A percentile compares a stretch with the other conserved stretches of the same genome.
Evolutionary conservation across 164 flowering plant species (phyloP).

Genomic region (Stephania japonica): DNA sequence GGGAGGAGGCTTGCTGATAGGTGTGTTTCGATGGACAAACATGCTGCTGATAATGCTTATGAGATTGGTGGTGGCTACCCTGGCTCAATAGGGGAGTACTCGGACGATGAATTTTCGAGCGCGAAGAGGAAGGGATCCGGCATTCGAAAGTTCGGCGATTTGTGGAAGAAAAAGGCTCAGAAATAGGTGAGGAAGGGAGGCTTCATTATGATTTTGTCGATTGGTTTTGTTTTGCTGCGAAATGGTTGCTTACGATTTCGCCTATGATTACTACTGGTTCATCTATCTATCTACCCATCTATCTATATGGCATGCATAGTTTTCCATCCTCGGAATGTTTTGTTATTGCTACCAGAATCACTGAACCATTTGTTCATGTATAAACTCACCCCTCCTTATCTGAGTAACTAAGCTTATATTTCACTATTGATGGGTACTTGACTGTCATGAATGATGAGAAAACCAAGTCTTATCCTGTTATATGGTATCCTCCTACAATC

Average conservation of each 20-base stretch:
- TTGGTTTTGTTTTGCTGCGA: background rate
- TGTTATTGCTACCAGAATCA: background rate
- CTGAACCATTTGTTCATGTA: background rate
- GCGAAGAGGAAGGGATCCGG: constrained; percentile 63
- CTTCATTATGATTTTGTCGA: background rate
- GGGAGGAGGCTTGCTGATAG: constrained; percentile 43
- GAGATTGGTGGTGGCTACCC: constrained; percentile 31
- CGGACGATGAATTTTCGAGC: constrained; percentile 45
- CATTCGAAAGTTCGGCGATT: constrained; percentile 61
- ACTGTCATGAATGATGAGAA: background rate
- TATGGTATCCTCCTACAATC: too few relatives aligned
- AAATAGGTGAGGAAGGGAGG: constrained; percentile 23
- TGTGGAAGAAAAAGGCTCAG: constrained; percentile 76
- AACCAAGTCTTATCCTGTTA: too few relatives aligned
- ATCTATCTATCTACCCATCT: background rate
- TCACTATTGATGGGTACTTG: background rate
- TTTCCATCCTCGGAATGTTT: background rate
- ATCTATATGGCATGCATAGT: background rate
- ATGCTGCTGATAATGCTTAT: constrained; percentile 25
- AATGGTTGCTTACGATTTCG: constrained; percentile 9
- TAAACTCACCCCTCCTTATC: background rate
- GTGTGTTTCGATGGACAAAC: constrained; percentile 76
- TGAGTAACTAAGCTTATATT: background rate
- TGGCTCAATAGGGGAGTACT: constrained; percentile 41
- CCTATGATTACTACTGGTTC: background rate